Evolutionary conservation across 1,284 basidiomycete genomes (phyloP), one percentile per base, ranked within the genome.

Genomic region (Megacollybia platyphylla): DNA sequence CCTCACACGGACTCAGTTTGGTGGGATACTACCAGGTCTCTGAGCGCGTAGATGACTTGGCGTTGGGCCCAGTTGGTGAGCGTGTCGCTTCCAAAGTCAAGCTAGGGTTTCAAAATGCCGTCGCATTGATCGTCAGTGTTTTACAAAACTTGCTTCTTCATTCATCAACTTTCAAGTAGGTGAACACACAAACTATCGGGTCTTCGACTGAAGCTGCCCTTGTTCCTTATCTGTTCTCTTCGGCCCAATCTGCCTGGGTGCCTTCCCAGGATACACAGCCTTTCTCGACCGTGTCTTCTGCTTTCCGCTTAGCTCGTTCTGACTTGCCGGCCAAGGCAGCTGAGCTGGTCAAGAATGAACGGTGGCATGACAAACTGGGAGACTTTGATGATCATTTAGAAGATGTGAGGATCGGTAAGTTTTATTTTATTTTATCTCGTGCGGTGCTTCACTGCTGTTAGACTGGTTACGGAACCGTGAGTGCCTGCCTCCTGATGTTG

Each of bases 361-460:
- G 61, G 28, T 54, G 67, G 43, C 73, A 78, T 43, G 57, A 67
- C 45, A 64, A 67, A 36, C 75, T 87, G 42, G 78, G 76, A 4
- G 83, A 87, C 54, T 87, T 85, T 48, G 84, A 87, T 48, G 83
- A 85, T 49, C 80, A 87, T 59, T 55, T 87, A 40, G 83, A 84
- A 55, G 76, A 85, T 57, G 75, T 78, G 38, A 70, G 68, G 11
- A 74, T 82, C 51, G 75, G 70, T 67, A 41, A 41, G 62, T 43
- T 34, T 17, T 43, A 30, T 10, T 44, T 29, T 24, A n/a, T 39
- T 34, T 11, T 2, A 36, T 29, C 7, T 36, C 10, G 10, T 35
- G 13, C n/a, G 36, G 30, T 30, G 27, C 29, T 29, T 36, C 15
- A 17, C 29, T 35, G 11, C 9, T 28, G 27, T 30, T 40, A 69